Percentiles rank a stretch among this genome's conserved stretches.
These are phyloP conservation scores for Pezicula rhizophila DNA, from an alignment of 2,329 filamentous ascomycete species.

Conservation along the genomic window DNA sequence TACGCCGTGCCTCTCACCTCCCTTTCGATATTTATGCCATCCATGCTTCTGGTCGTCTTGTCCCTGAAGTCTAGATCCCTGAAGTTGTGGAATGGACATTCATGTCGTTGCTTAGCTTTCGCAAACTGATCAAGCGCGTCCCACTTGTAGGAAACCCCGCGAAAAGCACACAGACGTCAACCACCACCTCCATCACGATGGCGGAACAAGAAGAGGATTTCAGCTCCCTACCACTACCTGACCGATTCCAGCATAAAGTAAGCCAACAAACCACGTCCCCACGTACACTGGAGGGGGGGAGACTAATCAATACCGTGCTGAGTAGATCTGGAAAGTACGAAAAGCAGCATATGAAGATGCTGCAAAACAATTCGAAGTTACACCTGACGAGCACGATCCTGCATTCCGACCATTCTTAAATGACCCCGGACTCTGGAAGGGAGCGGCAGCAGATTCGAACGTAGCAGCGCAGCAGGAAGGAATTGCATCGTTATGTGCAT, in stretches of 20 bases:
- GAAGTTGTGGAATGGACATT: background rate
- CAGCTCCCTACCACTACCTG: conserved; percentile 68
- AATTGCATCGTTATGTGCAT: conserved; percentile 79
- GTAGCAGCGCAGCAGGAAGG: conserved; percentile 95
- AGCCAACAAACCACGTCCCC: background rate
- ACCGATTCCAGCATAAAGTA: conserved; percentile 80
- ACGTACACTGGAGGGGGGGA: background rate
- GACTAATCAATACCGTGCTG: conserved; percentile 17
- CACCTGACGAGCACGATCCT: conserved; percentile 78
- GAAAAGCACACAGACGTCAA: conserved; percentile 11
- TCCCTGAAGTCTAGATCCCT: too few species aligned
- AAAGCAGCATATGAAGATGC: conserved; percentile 94
- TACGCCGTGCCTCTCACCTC: conserved; percentile 8
- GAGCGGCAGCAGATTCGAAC: conserved; percentile 87
- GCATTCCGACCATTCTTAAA: conserved; percentile 82
- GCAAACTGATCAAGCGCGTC: conserved; percentile 24
- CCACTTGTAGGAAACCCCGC: conserved; percentile 10
- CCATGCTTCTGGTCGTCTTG: too few species aligned
- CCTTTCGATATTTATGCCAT: background rate
- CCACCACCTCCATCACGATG: conserved; percentile 42
- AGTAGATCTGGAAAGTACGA: conserved; percentile 87
- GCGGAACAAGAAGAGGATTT: conserved; percentile 80
- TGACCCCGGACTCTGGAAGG: conserved; percentile 85
- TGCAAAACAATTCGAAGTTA: conserved; percentile 76
- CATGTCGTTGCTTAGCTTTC: conserved; percentile 3